Evolutionary conservation across 768 basidiomycete species (phyloP).

Genomic region (Mycena albidolilacea): DNA sequence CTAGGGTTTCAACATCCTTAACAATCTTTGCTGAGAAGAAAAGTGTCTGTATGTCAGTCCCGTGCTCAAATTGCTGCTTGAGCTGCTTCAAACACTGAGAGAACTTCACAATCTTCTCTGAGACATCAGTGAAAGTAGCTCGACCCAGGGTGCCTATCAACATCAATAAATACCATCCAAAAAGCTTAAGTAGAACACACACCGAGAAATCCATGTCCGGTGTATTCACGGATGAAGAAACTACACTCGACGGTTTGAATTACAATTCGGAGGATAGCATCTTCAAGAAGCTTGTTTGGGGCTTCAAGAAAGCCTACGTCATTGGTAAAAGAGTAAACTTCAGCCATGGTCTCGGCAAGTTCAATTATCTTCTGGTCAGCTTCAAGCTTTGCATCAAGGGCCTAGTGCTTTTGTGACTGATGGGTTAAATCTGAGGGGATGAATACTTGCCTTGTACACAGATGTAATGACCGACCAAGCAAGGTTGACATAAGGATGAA

Average conservation of each 20-base stretch:
- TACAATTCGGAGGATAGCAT: not conserved
- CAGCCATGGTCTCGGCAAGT: not conserved
- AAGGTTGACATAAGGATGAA: not conserved
- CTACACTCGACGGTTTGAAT: not conserved
- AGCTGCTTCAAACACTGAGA: too few relatives aligned
- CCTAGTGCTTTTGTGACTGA: not conserved
- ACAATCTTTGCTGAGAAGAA: too few relatives aligned
- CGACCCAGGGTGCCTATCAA: not conserved
- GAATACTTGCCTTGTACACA: not conserved
- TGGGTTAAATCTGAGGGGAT: not conserved
- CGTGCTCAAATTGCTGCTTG: too few relatives aligned
- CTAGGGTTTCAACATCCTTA: too few relatives aligned
- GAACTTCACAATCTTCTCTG: too few relatives aligned
- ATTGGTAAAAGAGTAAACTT: not conserved
- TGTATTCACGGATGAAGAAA: not conserved
- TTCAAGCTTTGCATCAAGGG: not conserved
- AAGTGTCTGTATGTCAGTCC: too few relatives aligned
- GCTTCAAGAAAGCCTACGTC: not conserved
- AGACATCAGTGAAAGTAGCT: not conserved
- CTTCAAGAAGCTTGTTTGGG: not conserved
- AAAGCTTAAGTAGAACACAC: not conserved
- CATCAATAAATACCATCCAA: not conserved
- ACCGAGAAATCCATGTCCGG: not conserved
- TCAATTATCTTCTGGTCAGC: not conserved
- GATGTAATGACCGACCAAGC: not conserved